Conservation (phyloP, 2,329 filamentous ascomycete species). For the Fusarium verrucosum region DNA sequence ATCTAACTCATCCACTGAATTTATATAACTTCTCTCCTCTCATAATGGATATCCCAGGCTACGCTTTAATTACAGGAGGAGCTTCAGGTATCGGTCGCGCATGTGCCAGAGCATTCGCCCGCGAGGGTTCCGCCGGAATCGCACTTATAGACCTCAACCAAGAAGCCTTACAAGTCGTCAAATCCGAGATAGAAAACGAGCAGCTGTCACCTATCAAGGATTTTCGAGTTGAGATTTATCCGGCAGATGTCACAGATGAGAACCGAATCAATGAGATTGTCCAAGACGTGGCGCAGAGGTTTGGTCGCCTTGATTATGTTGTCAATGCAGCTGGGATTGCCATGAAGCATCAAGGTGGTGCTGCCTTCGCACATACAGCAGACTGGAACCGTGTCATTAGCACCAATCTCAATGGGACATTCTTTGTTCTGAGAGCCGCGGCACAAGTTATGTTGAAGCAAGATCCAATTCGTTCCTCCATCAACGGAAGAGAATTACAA, state of each 20-base stretch:
- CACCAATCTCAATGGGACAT: constrained; percentile 55
- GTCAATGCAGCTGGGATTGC: constrained; percentile 54
- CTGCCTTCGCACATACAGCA: constrained; percentile 47
- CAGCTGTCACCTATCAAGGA: not conserved
- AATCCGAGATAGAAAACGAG: constrained; percentile 36
- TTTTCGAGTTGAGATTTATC: constrained; percentile 11
- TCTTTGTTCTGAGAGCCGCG: constrained; percentile 53
- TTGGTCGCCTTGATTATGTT: constrained; percentile 53
- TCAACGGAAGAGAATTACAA: constrained; percentile 42
- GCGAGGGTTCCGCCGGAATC: constrained; percentile 44
- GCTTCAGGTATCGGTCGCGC: constrained; percentile 48
- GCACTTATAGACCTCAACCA: constrained; percentile 43
- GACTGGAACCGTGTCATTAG: constrained; percentile 55
- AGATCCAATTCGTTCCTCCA: constrained; percentile 49
- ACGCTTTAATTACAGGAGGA: constrained; percentile 46
- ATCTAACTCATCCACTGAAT: fast-evolving
- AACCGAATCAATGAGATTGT: constrained; percentile 37
- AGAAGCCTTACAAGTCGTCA: constrained; percentile 24
- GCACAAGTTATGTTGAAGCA: constrained; percentile 56
- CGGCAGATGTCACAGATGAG: constrained; percentile 47
- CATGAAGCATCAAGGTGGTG: constrained; percentile 51
- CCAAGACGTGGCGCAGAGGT: constrained; percentile 39
- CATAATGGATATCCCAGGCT: constrained; percentile 45
- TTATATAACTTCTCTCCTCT: fast-evolving
- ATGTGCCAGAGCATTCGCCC: constrained; percentile 43